These are phyloP conservation scores for Xylariaceae sp. DNA, from an alignment of 2,329 filamentous ascomycete genomes.

Conservation along the genomic window DNA sequence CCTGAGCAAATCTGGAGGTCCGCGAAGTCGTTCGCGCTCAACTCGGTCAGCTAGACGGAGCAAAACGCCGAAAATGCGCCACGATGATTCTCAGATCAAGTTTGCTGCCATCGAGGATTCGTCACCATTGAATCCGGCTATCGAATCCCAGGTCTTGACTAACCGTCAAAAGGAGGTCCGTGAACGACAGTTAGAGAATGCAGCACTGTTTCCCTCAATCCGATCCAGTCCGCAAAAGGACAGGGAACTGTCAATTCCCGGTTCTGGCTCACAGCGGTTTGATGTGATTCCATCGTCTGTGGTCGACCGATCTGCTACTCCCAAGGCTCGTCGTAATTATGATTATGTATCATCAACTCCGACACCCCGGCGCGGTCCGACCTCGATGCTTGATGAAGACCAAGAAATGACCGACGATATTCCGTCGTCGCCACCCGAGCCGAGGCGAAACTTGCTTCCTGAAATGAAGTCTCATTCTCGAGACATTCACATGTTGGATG, in stretches of 20 bases:
- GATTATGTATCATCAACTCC: constrained; percentile 56
- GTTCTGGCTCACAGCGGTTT: constrained; percentile 5
- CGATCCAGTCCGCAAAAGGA: constrained; percentile 44
- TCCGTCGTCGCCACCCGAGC: constrained; percentile 55
- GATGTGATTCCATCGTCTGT: constrained; percentile 2
- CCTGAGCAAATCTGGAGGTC: constrained; percentile 24
- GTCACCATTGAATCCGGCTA: constrained; percentile 40
- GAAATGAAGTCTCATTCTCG: constrained; percentile 49
- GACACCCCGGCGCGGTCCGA: constrained; percentile 53
- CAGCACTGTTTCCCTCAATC: constrained; percentile 63
- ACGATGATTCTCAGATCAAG: constrained; percentile 77
- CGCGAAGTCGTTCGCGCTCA: constrained; percentile 24
- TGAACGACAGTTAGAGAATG: constrained; percentile 63
- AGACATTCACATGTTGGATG: constrained; percentile 37
- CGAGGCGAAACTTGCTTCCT: constrained; percentile 47
- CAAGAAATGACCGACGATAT: constrained; percentile 45
- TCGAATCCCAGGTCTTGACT: constrained; percentile 70
- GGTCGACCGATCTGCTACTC: constrained; percentile 38
- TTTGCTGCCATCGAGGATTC: constrained; percentile 66
- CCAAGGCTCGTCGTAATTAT: constrained; percentile 39
- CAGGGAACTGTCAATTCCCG: constrained; percentile 9
- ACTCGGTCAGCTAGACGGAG: constrained; percentile 33
- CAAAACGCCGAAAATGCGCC: constrained; percentile 55
- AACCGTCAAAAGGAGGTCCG: constrained; percentile 74
- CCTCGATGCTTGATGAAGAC: constrained; percentile 42